phyloP scores from a whole-genome alignment of 2,329 filamentous ascomycete species.

The Ciborinia camelliae region DNA sequence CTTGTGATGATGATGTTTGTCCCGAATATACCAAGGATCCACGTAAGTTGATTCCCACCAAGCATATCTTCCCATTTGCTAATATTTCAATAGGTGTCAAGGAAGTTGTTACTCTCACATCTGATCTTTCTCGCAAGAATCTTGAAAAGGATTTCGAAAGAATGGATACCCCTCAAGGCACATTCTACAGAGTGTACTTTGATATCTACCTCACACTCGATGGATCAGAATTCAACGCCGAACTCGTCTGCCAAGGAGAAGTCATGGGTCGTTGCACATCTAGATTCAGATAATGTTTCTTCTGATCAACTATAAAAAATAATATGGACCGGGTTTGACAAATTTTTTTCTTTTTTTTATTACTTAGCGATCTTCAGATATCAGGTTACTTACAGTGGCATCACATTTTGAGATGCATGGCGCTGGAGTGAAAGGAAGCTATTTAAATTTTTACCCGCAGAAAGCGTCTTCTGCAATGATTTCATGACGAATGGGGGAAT shows the following conservation, averaged over 20 bases:
- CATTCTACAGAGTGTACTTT: slow-evolving; percentile 82
- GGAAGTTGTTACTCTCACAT: slow-evolving; percentile 96
- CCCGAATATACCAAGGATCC: slow-evolving; percentile 99
- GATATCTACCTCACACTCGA: slow-evolving; percentile 90
- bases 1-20: slow-evolving; percentile 96
- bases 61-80: slow-evolving; percentile 17
- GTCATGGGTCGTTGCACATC: slow-evolving; percentile 97
- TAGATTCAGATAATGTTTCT: slow-evolving; percentile 62
- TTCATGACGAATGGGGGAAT: slow-evolving; percentile 2
- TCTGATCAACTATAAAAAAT: slow-evolving; percentile 19
- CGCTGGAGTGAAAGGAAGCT: slow-evolving; percentile 12
- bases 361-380: slow-evolving; percentile 14
- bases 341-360: slow-evolving; percentile 30
- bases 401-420: slow-evolving; percentile 13
- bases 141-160: slow-evolving; percentile 98
- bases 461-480: slow-evolving; percentile 8
- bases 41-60: slow-evolving; percentile 61
- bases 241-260: slow-evolving; percentile 97
- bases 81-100: slow-evolving; percentile 73
- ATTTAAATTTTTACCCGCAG: not conserved
- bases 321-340: slow-evolving; percentile 23
- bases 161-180: slow-evolving; percentile 97
- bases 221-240: slow-evolving; percentile 95
- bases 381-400: slow-evolving; percentile 18
- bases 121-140: slow-evolving; percentile 95